Conservation (phyloP, 257 asterid species). For the Craterostigma plantagineum region DNA sequence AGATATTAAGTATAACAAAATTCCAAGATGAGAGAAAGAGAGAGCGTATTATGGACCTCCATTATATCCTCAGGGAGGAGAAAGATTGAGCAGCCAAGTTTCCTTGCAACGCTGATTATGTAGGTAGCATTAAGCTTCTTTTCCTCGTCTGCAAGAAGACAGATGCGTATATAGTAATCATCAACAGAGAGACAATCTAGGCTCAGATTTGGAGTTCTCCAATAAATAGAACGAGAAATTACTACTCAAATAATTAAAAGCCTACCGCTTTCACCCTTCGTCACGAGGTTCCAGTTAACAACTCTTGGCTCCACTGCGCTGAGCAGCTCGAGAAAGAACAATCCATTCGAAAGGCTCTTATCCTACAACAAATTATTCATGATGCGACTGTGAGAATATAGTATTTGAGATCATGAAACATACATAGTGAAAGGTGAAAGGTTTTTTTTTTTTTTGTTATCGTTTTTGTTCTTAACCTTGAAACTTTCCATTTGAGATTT, state of each 20-base stretch:
- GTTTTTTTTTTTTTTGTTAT: too few species aligned
- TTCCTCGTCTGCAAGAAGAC: slow-evolving; percentile 29
- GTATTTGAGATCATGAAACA: too few species aligned
- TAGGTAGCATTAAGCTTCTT: slow-evolving; percentile 45
- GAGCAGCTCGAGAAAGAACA: slow-evolving; percentile 68
- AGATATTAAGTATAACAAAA: neutral
- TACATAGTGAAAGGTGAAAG: too few species aligned
- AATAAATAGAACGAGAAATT: too few species aligned
- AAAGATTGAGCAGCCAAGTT: slow-evolving; percentile 51
- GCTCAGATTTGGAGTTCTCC: too few species aligned
- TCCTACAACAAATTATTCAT: slow-evolving; percentile 21
- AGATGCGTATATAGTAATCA: too few species aligned
- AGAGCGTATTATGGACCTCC: slow-evolving; percentile 21
- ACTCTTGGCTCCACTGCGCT: slow-evolving; percentile 81
- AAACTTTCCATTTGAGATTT: slow-evolving; percentile 66
- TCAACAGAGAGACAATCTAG: slow-evolving; percentile 1
- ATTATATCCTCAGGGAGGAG: slow-evolving; percentile 49
- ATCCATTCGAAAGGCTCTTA: slow-evolving; percentile 49
- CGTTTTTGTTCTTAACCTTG: slow-evolving; percentile 28
- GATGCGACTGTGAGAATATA: neutral
- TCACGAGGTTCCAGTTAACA: slow-evolving; percentile 83
- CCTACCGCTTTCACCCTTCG: slow-evolving; percentile 74
- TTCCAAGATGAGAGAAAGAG: neutral
- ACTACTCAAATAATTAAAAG: neutral
- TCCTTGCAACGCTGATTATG: slow-evolving; percentile 47